Evolutionary conservation across 2,329 filamentous ascomycete genomes (phyloP), one percentile per base, ranked within the genome.

Genomic region (Albifimbria verrucaria): DNA sequence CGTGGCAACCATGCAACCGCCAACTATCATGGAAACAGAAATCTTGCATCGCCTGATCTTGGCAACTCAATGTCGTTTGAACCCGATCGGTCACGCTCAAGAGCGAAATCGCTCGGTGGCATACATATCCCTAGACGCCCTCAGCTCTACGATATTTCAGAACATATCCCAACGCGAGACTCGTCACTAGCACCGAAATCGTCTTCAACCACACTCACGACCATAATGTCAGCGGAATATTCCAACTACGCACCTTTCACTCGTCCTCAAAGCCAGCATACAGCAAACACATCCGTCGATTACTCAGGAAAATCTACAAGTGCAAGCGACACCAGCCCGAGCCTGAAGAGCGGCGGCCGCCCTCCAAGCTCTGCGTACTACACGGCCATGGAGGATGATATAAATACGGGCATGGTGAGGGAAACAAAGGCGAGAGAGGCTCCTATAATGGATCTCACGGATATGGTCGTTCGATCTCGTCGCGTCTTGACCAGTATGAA

Each of bases 231-330:
- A 66, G 61, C 60, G 64, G 25, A 69, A 58, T 47, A 70, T 63
- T 75, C 74, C 1, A 75, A 70, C 53, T 75, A 73, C 21, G 4
- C 32, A 17, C 64, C 63, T 1, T 74, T 72, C 36, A 63, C 60
- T 1, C 61, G 70, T 4, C 72, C 74, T 0, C 63, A 68, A 20
- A 77, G 76, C 0, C 70, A 70, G 5, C 75, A 78, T 46, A 78
- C 77, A 0, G 69, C 75, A 3, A 72, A 70, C 36, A 79, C 77
- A 1, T 79, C 77, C 0, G 62, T 80, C 26, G 75, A 79, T 4
- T 59, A 61, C 21, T 22, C 44, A 12, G 32, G 32, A 39, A 39
- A 39, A 15, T 39, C 32, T 39, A 12, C 32, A n/a, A 39, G 32
- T 61, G 2, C 55, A 55, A 20, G 50, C 49, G 0, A 51, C 56